Base-by-base conservation (phyloP, 2,329 filamentous ascomycete genomes). In the Monosporascus sp. region DNA sequence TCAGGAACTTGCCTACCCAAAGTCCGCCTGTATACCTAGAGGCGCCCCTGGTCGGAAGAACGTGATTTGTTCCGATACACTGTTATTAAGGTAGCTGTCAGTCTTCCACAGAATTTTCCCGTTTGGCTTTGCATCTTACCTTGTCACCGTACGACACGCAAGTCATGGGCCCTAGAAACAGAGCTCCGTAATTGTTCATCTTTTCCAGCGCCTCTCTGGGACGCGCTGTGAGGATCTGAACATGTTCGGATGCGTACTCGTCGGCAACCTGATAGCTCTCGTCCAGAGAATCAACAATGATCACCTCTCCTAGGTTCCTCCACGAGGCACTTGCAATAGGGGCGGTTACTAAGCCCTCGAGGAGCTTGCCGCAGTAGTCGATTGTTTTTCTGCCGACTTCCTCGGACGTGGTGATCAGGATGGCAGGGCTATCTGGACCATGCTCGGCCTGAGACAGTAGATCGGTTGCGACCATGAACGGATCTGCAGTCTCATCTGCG, bases 401-500 rank as follows among this genome's bases (percentile, higher is more conserved):
- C 44, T 70, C 66, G 0, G 70, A 75, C 8, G 70, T 78, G 0
- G 78, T 80, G 49, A 81, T 73, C 0, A 81, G 64, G 1, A 79
- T 68, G 1, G 77, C 75, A 0, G 77, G 78, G 0, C 75, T 73
- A 58, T 81, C 78, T 0, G 75, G 76, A 0, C 78, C 78, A 58
- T 81, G 78, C 20, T 99, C 94, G 1, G 94, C 94, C 74, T 99
- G 94, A 41, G 89, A 96, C 48, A 99, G 80, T 20, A 99, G 81
- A 68, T 99, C 94, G 2, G 90, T 94, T 5, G 94, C 94, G 49
- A 99, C 93, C 67, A 97, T 99, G 0, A 90, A 90, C 5, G 94
- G 93, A 68, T 96, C 93, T 48, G 93, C 85, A 49, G 86, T 80
- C 69, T 85, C 83, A 73, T 99, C 94, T 31, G 94, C 94, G 49